Base-by-base conservation (phyloP, 2,329 filamentous ascomycete genomes). In the Arthrobotrys megalospora region DNA sequence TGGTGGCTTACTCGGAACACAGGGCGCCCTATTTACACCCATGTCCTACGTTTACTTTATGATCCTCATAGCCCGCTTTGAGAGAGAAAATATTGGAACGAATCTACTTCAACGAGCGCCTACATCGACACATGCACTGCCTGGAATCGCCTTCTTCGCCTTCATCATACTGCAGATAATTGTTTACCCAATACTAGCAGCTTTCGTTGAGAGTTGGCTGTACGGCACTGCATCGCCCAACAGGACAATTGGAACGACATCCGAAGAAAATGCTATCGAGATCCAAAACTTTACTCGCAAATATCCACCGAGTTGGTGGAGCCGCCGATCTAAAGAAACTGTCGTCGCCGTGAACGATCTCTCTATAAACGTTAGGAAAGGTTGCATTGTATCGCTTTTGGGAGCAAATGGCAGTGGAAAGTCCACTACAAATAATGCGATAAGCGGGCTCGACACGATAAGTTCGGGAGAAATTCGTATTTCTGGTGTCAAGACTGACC, bases 331-430 rank as follows among this genome's bases (percentile, higher is more conserved):
- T 4, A 87, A 87, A n/a, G 88, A 91, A 43, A 90, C 90, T 0
- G 93, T 97, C 0, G 84, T 91, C n/a, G 94, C 94, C 2, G 93
- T 97, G 47, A 88, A 93, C 76, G 86, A 90, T 47, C 85, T 97
- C 43, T 91, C 88, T 64, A 86, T 97, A 58, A 88, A 88, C 16
- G 92, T 93, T 2, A 87, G 89, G 2, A 89, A 90, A 80, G 94
- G 94, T 0, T 91, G 97, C 81, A 97, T 97, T 65, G 88, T 96
- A 82, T 92, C 94, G 0, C 86, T 97, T 0, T 88, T 97, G 0
- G 94, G 94, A 43, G 93, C 94, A 5, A 97, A 97, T 83, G 94
- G 94, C 16, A 93, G 91, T 81, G 94, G 94, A 41, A 97, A 97
- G 84, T 94, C 91, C 67, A 97, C 94, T 0, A 97, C 94, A 0